These are phyloP conservation scores for Cyberlindnera petersonii DNA, from an alignment of 805 yeast genomes.

Conservation along the genomic window DNA sequence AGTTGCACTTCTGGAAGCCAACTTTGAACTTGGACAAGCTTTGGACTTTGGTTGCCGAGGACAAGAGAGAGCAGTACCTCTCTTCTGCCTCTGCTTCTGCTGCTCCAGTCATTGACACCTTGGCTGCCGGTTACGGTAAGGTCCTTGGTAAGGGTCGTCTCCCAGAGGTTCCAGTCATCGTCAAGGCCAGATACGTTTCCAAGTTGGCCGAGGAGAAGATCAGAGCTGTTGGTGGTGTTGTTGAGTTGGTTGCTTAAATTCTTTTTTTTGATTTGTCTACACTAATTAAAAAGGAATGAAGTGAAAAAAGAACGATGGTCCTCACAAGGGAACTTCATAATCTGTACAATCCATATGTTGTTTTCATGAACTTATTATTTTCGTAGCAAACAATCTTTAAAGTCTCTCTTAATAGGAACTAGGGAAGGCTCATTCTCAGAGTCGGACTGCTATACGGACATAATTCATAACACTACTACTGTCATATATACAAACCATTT, in stretches of 20 bases:
- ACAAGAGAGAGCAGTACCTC: slow-evolving; percentile 91
- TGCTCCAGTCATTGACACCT: slow-evolving; percentile 99
- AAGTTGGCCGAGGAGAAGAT: slow-evolving; percentile 99
- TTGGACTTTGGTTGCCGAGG: slow-evolving; percentile 94
- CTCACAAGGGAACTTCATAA: slow-evolving; percentile 11
- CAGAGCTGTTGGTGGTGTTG: slow-evolving; percentile 99
- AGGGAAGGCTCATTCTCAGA: no score
- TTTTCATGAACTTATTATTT: slow-evolving; percentile 3
- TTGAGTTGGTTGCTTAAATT: slow-evolving; percentile 93
- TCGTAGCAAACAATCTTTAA: background rate
- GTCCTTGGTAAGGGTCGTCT: slow-evolving; percentile 99
- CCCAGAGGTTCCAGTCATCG: slow-evolving; percentile 97
- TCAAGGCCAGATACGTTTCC: slow-evolving; percentile 98
- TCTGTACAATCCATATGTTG: slow-evolving; percentile 13
- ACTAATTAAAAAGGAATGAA: slow-evolving; percentile 6
- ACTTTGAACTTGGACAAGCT: slow-evolving; percentile 96
- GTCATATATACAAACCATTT: no score
- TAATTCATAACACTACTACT: no score
- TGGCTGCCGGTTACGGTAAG: slow-evolving; percentile 99
- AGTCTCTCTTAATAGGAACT: no score
- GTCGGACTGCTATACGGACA: no score
- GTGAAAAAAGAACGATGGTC: slow-evolving; percentile 9
- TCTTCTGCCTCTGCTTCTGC: slow-evolving; percentile 77
- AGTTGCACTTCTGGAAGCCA: slow-evolving; percentile 95
- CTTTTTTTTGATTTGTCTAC: slow-evolving; percentile 7